Conservation (phyloP, 2,329 filamentous ascomycete species). For the Hysterium pulicare region DNA sequence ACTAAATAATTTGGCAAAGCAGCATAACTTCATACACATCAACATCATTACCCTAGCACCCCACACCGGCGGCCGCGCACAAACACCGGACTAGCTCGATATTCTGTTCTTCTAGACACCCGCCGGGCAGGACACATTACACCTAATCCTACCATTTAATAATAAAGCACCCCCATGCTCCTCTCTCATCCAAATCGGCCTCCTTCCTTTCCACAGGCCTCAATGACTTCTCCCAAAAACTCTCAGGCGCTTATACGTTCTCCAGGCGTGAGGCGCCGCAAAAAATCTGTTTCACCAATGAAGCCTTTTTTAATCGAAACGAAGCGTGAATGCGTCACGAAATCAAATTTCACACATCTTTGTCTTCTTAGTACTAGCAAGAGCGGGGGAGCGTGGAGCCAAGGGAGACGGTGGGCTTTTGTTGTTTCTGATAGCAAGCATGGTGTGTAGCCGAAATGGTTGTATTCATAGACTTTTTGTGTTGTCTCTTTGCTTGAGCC, state of each 20-base stretch:
- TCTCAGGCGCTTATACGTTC: background rate
- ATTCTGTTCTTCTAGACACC: background rate
- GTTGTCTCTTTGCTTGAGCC: background rate
- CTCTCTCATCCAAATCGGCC: slow-evolving; percentile 1
- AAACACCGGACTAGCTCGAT: background rate
- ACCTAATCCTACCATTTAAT: slow-evolving; percentile 4
- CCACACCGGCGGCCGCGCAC: background rate
- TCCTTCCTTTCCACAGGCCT: background rate
- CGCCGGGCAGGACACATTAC: slow-evolving; percentile 1
- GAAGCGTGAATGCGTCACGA: slow-evolving; percentile 5
- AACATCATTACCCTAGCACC: background rate
- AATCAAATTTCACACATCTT: background rate
- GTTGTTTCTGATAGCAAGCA: background rate
- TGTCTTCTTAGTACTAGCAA: background rate
- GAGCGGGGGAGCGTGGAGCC: background rate
- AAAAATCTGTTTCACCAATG: slow-evolving; percentile 1
- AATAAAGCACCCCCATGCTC: background rate
- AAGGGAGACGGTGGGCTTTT: background rate
- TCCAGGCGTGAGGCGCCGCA: background rate
- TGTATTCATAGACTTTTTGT: slow-evolving; percentile 6
- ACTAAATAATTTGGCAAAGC: background rate
- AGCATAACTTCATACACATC: slow-evolving; percentile 1
- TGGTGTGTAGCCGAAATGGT: background rate
- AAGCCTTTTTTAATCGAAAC: background rate
- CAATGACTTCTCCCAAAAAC: background rate